Percentiles rank a stretch among this genome's conserved stretches.
These are phyloP conservation scores for Aspergillus taichungensis DNA, from an alignment of 495 filamentous ascomycete species.

Conservation along the genomic window DNA sequence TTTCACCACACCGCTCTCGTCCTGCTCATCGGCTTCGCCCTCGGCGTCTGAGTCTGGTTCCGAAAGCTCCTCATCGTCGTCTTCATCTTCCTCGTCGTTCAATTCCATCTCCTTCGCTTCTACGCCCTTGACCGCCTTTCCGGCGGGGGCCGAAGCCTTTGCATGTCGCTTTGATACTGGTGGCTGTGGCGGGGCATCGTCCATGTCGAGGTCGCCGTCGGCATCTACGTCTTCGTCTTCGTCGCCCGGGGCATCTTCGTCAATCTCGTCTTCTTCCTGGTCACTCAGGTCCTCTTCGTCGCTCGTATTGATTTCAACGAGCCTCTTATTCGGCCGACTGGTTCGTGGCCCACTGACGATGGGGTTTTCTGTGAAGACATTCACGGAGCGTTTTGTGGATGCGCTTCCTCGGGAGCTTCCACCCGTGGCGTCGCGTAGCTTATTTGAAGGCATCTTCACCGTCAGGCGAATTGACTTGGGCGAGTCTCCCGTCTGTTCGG, in stretches of 20 bases:
- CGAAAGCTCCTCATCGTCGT: conserved; percentile 49
- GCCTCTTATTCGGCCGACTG: conserved; percentile 57
- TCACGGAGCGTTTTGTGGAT: conserved; percentile 28
- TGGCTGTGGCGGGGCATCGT: conserved; percentile 40
- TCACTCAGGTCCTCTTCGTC: conserved; percentile 48
- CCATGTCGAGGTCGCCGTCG: conserved; percentile 50
- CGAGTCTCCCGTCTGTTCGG: conserved; percentile 46
- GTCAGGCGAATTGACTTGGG: conserved; percentile 65
- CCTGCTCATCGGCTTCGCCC: conserved; percentile 41
- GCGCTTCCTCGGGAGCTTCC: conserved; percentile 18
- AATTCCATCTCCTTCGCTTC: conserved; percentile 54
- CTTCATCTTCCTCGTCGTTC: conserved; percentile 37
- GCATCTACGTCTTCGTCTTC: conserved; percentile 50
- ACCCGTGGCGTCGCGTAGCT: conserved; percentile 65
- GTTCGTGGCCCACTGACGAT: conserved; percentile 53
- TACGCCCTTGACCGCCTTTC: conserved; percentile 39
- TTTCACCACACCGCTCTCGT: conserved; percentile 36
- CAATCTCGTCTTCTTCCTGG: conserved; percentile 41
- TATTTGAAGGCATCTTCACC: conserved; percentile 76
- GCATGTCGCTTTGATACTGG: conserved; percentile 23
- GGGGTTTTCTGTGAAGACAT: conserved; percentile 46
- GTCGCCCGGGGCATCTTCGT: conserved; percentile 37
- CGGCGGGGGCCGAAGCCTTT: conserved; percentile 23
- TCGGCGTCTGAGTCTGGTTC: conserved; percentile 44
- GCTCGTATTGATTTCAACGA: conserved; percentile 55